Base-by-base conservation (phyloP, 805 yeast species). In the Kuraishia hungarica region DNA sequence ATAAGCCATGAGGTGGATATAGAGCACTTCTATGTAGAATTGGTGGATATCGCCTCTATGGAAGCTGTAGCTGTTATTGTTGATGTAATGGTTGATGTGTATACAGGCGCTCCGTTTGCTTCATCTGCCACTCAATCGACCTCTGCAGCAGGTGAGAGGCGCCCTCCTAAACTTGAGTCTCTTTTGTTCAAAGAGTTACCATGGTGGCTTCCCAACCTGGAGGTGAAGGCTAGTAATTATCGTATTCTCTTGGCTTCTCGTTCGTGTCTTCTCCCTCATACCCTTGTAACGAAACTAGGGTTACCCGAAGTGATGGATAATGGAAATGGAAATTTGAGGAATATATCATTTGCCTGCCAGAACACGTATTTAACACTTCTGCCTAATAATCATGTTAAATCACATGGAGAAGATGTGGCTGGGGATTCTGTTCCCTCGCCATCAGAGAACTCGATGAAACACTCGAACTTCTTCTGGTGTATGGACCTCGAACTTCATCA, bases 261-360 rank as follows among this genome's bases (percentile, higher is more conserved):
- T 46, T 76, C 80, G 1, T 67, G 76, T 1, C 65, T 77, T 51
- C 64, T 77, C 62, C 74, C 78, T 3, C 68, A 73, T 20, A 73
- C 71, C 11, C 43, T 70, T 1, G 67, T 75, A 51, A 66, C 72
- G 22, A 54, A 59, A 2, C 52, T 68, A 1, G 67, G 66, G 8
- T 55, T 59, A 71, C 2, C 73, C 48, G 67, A 73, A 48, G 63
- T 68, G 22, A 71, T 72, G 51, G 79, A 75, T 58, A 59, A 73
- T n/a, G 69, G 75, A 2, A 66, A 66, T 26, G 60, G 58, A 11
- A 29, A 53, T 22, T 49, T 58, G 22, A 51, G 62, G 48, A 56
- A 56, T 48, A 23, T 55, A 10, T 6, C 43, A 10, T 13, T 35
- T 13, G 43, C n/a, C 8, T 35, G 17, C 11, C 43, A 35, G 11